phyloP scores from a whole-genome alignment of 2,329 filamentous ascomycete genomes.

The Diaporthe sp. region DNA sequence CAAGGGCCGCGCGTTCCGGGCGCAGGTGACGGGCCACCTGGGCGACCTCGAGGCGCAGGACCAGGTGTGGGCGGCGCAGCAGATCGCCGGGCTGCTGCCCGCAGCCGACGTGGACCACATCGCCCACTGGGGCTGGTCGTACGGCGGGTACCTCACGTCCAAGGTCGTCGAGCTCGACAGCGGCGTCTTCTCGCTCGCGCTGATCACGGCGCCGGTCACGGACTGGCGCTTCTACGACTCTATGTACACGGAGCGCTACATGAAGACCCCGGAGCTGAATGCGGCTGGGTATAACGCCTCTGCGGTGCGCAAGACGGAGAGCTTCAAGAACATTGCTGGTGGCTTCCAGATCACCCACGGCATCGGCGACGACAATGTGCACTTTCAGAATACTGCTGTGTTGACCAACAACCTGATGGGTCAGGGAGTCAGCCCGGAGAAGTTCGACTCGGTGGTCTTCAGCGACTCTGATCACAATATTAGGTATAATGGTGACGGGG shows the following conservation, averaged over 20 bases:
- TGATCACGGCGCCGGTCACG: conserved; percentile 75
- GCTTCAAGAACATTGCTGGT: conserved; percentile 74
- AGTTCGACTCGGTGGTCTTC: conserved; percentile 75
- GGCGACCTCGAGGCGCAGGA: conserved; percentile 75
- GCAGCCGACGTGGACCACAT: conserved; percentile 72
- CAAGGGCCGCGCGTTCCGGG: conserved; percentile 74
- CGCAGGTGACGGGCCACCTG: conserved; percentile 69
- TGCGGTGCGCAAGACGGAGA: conserved; percentile 68
- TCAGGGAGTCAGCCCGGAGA: conserved; percentile 69
- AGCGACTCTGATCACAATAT: conserved; percentile 77
- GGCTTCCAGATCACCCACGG: conserved; percentile 75
- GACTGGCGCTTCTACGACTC: conserved; percentile 81
- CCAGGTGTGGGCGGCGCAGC: conserved; percentile 75
- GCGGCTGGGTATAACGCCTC: conserved; percentile 71
- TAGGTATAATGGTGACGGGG: conserved; percentile 66
- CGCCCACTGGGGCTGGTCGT: conserved; percentile 79
- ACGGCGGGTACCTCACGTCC: conserved; percentile 74
- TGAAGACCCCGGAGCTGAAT: conserved; percentile 73
- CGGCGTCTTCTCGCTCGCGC: conserved; percentile 71
- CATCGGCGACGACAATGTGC: conserved; percentile 79
- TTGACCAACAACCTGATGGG: conserved; percentile 73
- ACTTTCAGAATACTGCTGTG: conserved; percentile 76
- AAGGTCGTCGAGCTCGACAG: conserved; percentile 76
- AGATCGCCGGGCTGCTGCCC: conserved; percentile 62
- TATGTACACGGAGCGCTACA: conserved; percentile 81